These are phyloP conservation scores for Zopfia rhizophila DNA, from an alignment of 2,329 filamentous ascomycete species.

Conservation along the genomic window DNA sequence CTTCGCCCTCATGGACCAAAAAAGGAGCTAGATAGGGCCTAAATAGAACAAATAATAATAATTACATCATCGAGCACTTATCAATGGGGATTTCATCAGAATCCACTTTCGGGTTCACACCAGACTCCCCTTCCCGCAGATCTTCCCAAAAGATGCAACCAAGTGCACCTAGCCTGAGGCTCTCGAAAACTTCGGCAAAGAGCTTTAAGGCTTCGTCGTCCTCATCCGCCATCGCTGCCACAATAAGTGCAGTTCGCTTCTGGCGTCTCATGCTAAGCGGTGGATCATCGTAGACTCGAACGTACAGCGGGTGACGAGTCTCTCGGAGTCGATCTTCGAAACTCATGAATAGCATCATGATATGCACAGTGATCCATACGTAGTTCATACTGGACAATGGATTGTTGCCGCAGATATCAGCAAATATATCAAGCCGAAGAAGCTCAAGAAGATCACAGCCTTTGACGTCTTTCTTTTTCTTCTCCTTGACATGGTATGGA, in stretches of 20 bases:
- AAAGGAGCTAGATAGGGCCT: constrained; percentile 4
- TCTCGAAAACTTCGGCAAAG: constrained; percentile 21
- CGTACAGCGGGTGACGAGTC: constrained; percentile 22
- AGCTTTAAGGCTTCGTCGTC: constrained; percentile 21
- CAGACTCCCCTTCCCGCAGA: constrained; percentile 19
- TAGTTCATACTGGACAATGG: constrained; percentile 28
- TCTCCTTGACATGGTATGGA: constrained; percentile 19
- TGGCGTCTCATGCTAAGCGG: constrained; percentile 15
- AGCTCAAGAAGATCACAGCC: constrained; percentile 18
- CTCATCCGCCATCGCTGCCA: constrained; percentile 19
- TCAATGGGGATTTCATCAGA: constrained; percentile 16
- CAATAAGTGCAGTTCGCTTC: constrained; percentile 19
- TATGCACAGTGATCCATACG: constrained; percentile 18
- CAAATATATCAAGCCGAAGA: constrained; percentile 25
- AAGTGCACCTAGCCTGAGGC: constrained; percentile 16
- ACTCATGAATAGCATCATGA: constrained; percentile 23
- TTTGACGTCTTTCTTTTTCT: constrained; percentile 15
- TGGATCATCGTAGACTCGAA: constrained; percentile 20
- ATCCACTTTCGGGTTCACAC: constrained; percentile 11
- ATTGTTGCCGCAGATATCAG: constrained; percentile 23
- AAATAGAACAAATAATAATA: constrained; percentile 11
- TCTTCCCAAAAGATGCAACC: constrained; percentile 24
- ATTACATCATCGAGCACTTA: constrained; percentile 25
- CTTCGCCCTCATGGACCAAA: constrained; percentile 6
- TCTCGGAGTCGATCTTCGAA: constrained; percentile 20